Evolutionary conservation across 2,329 filamentous ascomycete species (phyloP).

Genomic region (Aphanoascus verrucosus): DNA sequence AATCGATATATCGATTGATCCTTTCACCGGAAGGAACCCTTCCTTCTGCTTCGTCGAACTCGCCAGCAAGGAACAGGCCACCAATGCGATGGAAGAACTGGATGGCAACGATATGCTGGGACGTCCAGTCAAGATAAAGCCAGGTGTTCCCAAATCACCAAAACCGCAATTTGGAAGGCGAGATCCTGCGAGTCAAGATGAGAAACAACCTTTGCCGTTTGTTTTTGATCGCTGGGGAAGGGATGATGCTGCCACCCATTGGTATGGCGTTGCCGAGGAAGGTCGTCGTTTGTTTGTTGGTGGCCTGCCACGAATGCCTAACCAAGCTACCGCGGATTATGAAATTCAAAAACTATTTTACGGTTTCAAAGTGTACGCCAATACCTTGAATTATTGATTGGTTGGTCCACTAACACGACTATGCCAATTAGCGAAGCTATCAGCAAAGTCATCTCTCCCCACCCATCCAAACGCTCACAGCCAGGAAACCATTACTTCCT

Average conservation of each 20-base stretch:
- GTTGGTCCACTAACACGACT: neutral
- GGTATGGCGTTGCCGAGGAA: conserved; percentile 27
- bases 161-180: conserved; percentile 21
- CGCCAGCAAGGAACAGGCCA: conserved; percentile 45
- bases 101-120: conserved; percentile 46
- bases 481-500: conserved; percentile 52
- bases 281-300: conserved; percentile 40
- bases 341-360: conserved; percentile 38
- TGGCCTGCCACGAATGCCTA: conserved; percentile 36
- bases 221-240: conserved; percentile 36
- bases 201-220: conserved; percentile 14
- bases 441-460: conserved; percentile 48
- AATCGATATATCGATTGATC: conserved; percentile 59
- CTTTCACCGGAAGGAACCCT: conserved; percentile 57
- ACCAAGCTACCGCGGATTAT: conserved; percentile 33
- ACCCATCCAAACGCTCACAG: conserved; percentile 43
- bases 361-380: conserved; percentile 33
- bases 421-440: conserved; percentile 31
- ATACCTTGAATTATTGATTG: neutral
- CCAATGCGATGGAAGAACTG: conserved; percentile 47
- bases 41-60: conserved; percentile 69
- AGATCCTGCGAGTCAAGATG: conserved; percentile 5
- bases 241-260: conserved; percentile 30
- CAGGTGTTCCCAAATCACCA: conserved; percentile 47
- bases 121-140: conserved; percentile 53